Conservation (phyloP, 345 rosid species). For the Lagerstroemia speciosa region DNA sequence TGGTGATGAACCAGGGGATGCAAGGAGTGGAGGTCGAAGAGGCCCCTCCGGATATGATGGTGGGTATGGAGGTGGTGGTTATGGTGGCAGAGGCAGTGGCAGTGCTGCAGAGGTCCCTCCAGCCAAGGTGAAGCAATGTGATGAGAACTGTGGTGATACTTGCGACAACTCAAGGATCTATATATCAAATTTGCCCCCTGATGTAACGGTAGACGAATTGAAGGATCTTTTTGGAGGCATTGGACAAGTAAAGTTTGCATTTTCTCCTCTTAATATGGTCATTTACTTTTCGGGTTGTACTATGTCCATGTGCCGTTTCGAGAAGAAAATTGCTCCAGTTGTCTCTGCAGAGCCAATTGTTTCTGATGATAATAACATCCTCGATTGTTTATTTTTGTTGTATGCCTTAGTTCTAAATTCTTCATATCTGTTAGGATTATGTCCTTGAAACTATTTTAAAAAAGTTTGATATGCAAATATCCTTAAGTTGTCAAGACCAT, state of each 20-base stretch:
- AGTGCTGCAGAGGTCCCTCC: slow-evolving; percentile 33
- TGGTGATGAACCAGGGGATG: slow-evolving; percentile 52
- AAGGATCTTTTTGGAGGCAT: too few relatives aligned
- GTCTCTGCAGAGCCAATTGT: too few relatives aligned
- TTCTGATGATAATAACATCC: too few relatives aligned
- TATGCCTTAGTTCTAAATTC: too few relatives aligned
- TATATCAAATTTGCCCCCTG: slow-evolving; percentile 91
- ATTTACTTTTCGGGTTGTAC: too few relatives aligned
- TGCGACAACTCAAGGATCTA: slow-evolving; percentile 94
- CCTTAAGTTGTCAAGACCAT: neutral
- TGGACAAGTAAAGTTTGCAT: too few relatives aligned
- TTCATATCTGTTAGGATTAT: too few relatives aligned
- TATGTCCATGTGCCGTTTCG: too few relatives aligned
- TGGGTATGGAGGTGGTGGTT: slow-evolving; percentile 31
- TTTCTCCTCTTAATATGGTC: too few relatives aligned
- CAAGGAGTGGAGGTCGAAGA: slow-evolving; percentile 40
- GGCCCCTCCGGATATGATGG: slow-evolving; percentile 16
- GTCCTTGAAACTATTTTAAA: neutral
- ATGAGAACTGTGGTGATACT: slow-evolving; percentile 62
- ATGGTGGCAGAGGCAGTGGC: slow-evolving; percentile 35
- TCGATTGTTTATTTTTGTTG: too few relatives aligned
- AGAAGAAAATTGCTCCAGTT: too few relatives aligned
- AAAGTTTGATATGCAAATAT: neutral
- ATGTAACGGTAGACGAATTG: slow-evolving; percentile 40
- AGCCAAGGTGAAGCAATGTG: slow-evolving; percentile 75